Evolutionary conservation across 441 rosid species (phyloP), one percentile per base, ranked within the genome.

Genomic region (Adansonia grandidieri): DNA sequence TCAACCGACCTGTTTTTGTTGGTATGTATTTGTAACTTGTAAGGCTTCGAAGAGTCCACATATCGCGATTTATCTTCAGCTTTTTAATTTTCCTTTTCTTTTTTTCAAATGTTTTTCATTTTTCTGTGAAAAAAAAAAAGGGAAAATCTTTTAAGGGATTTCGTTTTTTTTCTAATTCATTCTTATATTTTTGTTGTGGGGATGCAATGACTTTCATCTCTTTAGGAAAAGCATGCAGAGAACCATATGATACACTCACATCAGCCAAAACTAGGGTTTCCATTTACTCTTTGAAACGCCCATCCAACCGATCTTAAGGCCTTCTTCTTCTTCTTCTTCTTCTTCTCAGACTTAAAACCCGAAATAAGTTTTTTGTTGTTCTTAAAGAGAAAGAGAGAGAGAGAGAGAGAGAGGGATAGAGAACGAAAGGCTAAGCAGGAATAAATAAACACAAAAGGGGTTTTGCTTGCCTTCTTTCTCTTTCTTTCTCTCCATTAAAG

Each of bases 31-130:
- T 91, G 88, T 88, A 88, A 76, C 85, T 82, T 92, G 88, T 88
- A 88, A 87, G 98, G 97, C 93, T 92, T 91, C 87, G 82, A 87
- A 67, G 71, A 82, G 81, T 89, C 98, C 97, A 88, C 98, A 84
- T 80, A 71, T 68, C 53, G 77, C 80, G 79, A 75, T 87, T 82
- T 87, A 81, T 86, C 88, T 84, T 79, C 74, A 14, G 75, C 42
- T 13, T 24, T 62, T 28, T 44, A 44, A 9, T 74, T 67, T 17
- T 14, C 67, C 53, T 63, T 64, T 73, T 40, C 64, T 53, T 51
- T 56, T 58, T 9, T 48, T 54, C 28, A 61, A 44, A 51, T 37
- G 42, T 37, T 37, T 37, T 37, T 37, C 42, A 37, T 37, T 37
- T 37, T 37, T 37, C 42, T 37, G 6, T 37, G 42, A 37, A 37